Evolutionary conservation across 2,329 filamentous ascomycete species (phyloP).

Genomic region (Gliomastix tumulicola): DNA sequence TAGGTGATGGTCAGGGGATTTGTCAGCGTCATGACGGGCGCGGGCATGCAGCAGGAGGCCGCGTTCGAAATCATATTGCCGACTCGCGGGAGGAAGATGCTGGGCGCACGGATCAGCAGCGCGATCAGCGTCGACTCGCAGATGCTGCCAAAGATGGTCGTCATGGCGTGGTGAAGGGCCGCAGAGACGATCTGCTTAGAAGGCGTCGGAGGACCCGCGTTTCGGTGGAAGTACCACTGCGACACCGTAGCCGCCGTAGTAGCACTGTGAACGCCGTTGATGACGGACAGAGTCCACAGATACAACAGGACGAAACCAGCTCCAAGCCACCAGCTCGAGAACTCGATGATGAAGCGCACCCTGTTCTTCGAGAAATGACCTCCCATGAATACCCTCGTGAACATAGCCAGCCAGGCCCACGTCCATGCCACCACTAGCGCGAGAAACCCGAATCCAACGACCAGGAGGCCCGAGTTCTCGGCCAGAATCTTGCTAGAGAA

Average conservation of each 20-base stretch:
- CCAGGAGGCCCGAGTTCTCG: slow-evolving; percentile 74
- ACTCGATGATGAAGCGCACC: slow-evolving; percentile 68
- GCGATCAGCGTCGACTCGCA: slow-evolving; percentile 80
- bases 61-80: slow-evolving; percentile 61
- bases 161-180: slow-evolving; percentile 72
- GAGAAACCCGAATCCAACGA: slow-evolving; percentile 76
- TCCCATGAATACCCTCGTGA: slow-evolving; percentile 90
- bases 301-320: slow-evolving; percentile 89
- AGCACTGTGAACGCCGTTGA: slow-evolving; percentile 81
- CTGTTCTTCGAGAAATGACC: slow-evolving; percentile 66
- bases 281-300: slow-evolving; percentile 85
- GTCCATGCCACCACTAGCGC: slow-evolving; percentile 77
- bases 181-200: slow-evolving; percentile 77
- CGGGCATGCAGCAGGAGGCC: slow-evolving; percentile 75
- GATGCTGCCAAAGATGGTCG: slow-evolving; percentile 86
- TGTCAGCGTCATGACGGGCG: slow-evolving; percentile 76
- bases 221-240: slow-evolving; percentile 98
- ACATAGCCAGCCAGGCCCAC: slow-evolving; percentile 96
- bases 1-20: slow-evolving; percentile 92
- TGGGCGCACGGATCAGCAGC: slow-evolving; percentile 73
- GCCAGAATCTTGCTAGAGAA: slow-evolving; percentile 84
- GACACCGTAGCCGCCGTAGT: slow-evolving; percentile 93
- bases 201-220: slow-evolving; percentile 68
- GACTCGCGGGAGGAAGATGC: slow-evolving; percentile 74
- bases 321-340: slow-evolving; percentile 93